Evolutionary conservation across 2,329 filamentous ascomycete species (phyloP).

Genomic region (Aspergillus fijiensis): DNA sequence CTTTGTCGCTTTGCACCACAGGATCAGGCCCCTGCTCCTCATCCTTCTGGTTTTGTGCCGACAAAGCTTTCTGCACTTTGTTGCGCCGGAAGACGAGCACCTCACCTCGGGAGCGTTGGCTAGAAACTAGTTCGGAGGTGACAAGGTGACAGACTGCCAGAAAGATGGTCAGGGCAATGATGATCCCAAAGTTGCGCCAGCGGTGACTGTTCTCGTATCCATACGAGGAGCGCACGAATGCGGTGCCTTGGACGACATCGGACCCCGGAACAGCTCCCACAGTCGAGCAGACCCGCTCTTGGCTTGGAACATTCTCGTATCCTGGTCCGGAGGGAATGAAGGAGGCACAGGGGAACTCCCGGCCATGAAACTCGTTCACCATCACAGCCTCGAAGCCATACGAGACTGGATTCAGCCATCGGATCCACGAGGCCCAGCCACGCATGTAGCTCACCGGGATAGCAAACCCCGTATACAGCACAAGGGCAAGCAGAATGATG

Average conservation of each 20-base stretch:
- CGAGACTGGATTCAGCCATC: constrained; percentile 73
- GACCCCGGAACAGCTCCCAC: constrained; percentile 58
- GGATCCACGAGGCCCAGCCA: constrained; percentile 76
- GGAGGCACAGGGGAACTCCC: constrained; percentile 55
- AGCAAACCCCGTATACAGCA: constrained; percentile 49
- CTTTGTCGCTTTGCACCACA: background rate
- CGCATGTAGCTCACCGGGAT: constrained; percentile 60
- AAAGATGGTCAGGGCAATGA: constrained; percentile 42
- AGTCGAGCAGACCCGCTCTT: constrained; percentile 56
- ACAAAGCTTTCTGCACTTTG: background rate
- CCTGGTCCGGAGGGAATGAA: constrained; percentile 41
- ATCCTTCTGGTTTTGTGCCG: background rate
- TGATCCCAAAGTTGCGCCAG: constrained; percentile 69
- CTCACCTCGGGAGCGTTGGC: background rate
- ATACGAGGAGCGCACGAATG: constrained; percentile 56
- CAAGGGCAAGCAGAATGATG: constrained; percentile 39
- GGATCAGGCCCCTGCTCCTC: constrained; percentile 6
- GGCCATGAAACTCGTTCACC: constrained; percentile 74
- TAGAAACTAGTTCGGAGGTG: background rate
- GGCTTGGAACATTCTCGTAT: constrained; percentile 41
- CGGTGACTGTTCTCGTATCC: constrained; percentile 58
- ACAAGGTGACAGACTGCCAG: background rate
- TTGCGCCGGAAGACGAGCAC: constrained; percentile 8
- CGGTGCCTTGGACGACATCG: constrained; percentile 57
- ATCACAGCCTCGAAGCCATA: constrained; percentile 81